Evolutionary conservation across 2,329 filamentous ascomycete species (phyloP), one percentile per base, ranked within the genome.

Genomic region (Aspergillus sp.): DNA sequence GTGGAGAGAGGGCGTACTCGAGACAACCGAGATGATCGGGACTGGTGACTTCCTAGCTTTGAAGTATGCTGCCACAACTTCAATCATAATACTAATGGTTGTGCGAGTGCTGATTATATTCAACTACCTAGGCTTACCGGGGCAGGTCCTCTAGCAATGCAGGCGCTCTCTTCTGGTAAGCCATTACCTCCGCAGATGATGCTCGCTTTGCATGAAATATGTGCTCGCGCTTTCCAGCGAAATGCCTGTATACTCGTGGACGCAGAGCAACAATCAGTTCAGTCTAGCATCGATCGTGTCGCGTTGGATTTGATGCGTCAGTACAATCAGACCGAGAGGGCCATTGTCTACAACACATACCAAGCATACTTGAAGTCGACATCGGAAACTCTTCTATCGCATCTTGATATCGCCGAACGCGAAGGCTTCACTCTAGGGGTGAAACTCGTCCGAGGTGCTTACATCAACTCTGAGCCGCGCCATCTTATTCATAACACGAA

Each of bases 401-500:
- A 80, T 54, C 64, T 80, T 0, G 50, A 61, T 2, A 62, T 78
- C 1, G 75, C 79, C 2, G 61, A 71, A 6, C 44, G 64, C 13
- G 77, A 80, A 58, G 72, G 73, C 3, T 80, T 75, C 75, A 69
- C 68, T 0, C 59, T 78, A 15, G 78, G 71, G 1, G 70, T 80
- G 50, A 80, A 80, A 60, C 68, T 80, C 0, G 78, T 80, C 1
- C 69, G 78, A n/a, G 78, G 78, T 9, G 78, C 78, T 2, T 80
- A 80, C 58, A 79, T 81, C 27, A 68, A 66, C 4, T 74, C 72
- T 45, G 79, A 80, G 37, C 61, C 63, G 11, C 61, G 75, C 13
- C 54, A 62, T 3, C 61, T 65, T 15, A 77, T 77, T 34, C 70
- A 75, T 49, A 73, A 75, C 33, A 76, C 68, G 11, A 76, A 77